phyloP scores from a whole-genome alignment of 305 asterid species.

The Fraxinus sp. region DNA sequence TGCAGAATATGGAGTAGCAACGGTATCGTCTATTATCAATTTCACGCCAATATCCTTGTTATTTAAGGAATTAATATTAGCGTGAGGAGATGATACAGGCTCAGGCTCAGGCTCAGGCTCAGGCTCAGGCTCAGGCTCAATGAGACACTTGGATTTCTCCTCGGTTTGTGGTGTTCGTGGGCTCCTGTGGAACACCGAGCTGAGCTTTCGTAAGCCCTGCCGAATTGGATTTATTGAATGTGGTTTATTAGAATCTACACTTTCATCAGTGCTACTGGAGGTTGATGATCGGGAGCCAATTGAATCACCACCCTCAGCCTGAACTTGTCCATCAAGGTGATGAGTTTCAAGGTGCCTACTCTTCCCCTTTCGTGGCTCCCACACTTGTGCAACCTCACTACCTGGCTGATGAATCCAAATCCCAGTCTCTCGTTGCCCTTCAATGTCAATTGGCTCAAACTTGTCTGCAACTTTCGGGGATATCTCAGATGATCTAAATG shows the following conservation, averaged over 20 bases:
- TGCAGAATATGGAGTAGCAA: conserved; percentile 31
- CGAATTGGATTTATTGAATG: conserved; percentile 43
- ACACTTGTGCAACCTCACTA: conserved; percentile 67
- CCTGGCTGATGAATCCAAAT: conserved; percentile 97
- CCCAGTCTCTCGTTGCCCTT: conserved; percentile 76
- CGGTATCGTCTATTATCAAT: conserved; percentile 52
- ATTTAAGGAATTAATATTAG: conserved; percentile 48
- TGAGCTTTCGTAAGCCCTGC: conserved; percentile 58
- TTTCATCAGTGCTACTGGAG: conserved; percentile 58
- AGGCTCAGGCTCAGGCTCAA: conserved; percentile 27
- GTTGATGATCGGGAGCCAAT: conserved; percentile 28
- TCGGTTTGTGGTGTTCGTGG: conserved; percentile 29
- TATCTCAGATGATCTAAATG: conserved; percentile 38
- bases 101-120: too few species aligned
- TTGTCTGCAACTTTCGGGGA: conserved; percentile 51
- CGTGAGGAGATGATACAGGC: conserved; percentile 42
- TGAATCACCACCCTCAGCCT: conserved; percentile 28
- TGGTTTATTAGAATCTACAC: conserved; percentile 39
- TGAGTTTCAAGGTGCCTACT: conserved; percentile 31
- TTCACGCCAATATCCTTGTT: conserved; percentile 52
- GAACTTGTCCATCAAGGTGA: conserved; percentile 39
- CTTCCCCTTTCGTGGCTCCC: conserved; percentile 90
- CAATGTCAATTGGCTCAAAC: conserved; percentile 72
- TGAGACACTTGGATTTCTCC: conserved; percentile 37
- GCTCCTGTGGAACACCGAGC: conserved; percentile 61